These are phyloP conservation scores for Wickerhamiella spandovensis DNA, from an alignment of 805 yeast species.

Conservation along the genomic window DNA sequence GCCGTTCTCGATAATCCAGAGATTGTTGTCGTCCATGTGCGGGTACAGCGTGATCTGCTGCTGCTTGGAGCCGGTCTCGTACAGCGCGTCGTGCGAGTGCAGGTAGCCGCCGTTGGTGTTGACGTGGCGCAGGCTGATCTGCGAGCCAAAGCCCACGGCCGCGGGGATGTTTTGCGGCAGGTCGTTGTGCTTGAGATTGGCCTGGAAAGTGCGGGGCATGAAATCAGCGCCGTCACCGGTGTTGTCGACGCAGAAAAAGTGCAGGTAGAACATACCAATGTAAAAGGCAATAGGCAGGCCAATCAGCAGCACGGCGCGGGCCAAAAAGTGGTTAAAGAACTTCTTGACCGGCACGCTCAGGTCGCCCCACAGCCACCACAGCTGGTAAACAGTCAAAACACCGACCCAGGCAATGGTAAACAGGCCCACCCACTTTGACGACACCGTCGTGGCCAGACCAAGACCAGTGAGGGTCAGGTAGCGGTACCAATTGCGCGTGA, in stretches of 20 bases:
- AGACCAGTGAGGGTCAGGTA: slow-evolving; percentile 34
- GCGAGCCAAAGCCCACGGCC: slow-evolving; percentile 61
- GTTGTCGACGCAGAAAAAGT: slow-evolving; percentile 33
- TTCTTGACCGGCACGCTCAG: slow-evolving; percentile 30
- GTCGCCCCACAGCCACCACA: slow-evolving; percentile 68
- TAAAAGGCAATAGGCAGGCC: slow-evolving; percentile 48
- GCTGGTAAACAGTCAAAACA: slow-evolving; percentile 32
- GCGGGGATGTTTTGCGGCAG: slow-evolving; percentile 37
- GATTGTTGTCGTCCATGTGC: slow-evolving; percentile 47
- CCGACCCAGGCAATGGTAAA: slow-evolving; percentile 57
- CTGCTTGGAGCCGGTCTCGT: slow-evolving; percentile 89
- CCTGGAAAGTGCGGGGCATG: slow-evolving; percentile 57
- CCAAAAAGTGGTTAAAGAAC: slow-evolving; percentile 30
- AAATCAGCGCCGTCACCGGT: slow-evolving; percentile 48
- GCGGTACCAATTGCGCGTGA: slow-evolving; percentile 39
- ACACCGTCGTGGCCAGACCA: slow-evolving; percentile 40
- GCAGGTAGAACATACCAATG: slow-evolving; percentile 41
- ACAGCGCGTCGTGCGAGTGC: slow-evolving; percentile 61
- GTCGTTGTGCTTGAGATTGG: slow-evolving; percentile 35
- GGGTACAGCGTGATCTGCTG: slow-evolving; percentile 79
- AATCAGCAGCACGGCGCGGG: slow-evolving; percentile 33
- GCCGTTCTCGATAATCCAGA: slow-evolving; percentile 54
- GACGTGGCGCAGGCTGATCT: slow-evolving; percentile 55
- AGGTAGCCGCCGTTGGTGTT: slow-evolving; percentile 62
- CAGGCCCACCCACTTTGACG: slow-evolving; percentile 61